A percentile compares a stretch with the other conserved stretches of the same genome.
These are phyloP conservation scores for Quercus suber DNA, from an alignment of 306 rosid genomes.

Conservation along the genomic window DNA sequence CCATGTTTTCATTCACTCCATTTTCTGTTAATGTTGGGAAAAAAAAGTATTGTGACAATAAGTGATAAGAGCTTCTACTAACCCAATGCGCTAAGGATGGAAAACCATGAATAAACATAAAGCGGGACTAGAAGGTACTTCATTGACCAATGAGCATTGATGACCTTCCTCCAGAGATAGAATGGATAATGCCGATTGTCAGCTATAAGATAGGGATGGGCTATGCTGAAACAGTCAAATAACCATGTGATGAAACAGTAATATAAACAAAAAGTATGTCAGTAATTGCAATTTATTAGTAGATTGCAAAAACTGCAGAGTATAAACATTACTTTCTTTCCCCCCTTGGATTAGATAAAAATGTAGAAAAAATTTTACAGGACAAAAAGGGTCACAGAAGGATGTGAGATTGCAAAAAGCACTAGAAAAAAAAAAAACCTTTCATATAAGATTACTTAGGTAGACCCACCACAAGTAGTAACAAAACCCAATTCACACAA, in stretches of 20 bases:
- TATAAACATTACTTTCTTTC: too few relatives aligned
- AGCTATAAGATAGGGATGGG: conserved; percentile 87
- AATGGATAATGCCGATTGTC: conserved; percentile 85
- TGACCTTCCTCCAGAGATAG: conserved; percentile 68
- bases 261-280: neutral
- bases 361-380: neutral
- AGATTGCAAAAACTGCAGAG: neutral
- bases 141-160: conserved; percentile 72
- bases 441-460: neutral
- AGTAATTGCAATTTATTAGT: neutral
- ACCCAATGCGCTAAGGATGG: conserved; percentile 61
- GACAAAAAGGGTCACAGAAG: neutral
- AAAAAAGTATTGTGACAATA: neutral
- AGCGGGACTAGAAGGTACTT: conserved; percentile 64
- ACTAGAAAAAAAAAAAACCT: neutral
- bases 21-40: neutral
- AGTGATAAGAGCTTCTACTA: conserved; percentile 19
- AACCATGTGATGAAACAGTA: conserved; percentile 9
- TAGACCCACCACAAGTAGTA: neutral
- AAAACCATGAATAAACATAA: conserved; percentile 72
- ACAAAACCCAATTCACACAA: neutral
- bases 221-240: conserved; percentile 56
- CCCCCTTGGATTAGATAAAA: too few relatives aligned
- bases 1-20: neutral
- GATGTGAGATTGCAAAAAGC: neutral